Evolutionary conservation across 345 rosid species (phyloP).

Genomic region (Camelina hispida): DNA sequence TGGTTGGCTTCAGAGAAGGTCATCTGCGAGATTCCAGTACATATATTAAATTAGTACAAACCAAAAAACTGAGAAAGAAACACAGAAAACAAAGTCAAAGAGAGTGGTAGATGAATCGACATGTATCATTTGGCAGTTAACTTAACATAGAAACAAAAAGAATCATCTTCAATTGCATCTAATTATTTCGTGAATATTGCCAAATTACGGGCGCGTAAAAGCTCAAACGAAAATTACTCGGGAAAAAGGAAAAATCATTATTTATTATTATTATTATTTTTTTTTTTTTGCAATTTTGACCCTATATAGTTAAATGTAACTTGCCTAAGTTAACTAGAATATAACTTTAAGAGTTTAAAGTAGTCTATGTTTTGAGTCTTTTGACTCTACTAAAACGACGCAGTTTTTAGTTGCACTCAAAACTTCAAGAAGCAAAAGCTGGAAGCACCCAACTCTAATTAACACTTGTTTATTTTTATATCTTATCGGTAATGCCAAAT

Average conservation of each 20-base stretch:
- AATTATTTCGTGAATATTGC: conserved; percentile 12
- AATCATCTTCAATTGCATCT: conserved; percentile 6
- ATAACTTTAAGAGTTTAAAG: too few species aligned
- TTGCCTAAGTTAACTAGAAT: neutral
- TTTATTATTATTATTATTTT: too few species aligned
- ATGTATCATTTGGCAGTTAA: conserved; percentile 35
- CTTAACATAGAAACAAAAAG: conserved; percentile 29
- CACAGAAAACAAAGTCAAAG: neutral
- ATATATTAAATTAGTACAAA: conserved; percentile 34
- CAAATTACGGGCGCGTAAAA: neutral
- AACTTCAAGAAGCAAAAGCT: conserved; percentile 1
- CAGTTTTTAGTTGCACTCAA: neutral
- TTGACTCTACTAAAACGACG: too few species aligned
- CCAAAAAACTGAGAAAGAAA: neutral
- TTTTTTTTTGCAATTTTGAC: too few species aligned
- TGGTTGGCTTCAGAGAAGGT: conserved; percentile 40
- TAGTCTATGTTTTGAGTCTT: too few species aligned
- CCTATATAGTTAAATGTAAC: neutral
- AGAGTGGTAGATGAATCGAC: neutral
- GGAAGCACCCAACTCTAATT: neutral
- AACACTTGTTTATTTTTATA: neutral
- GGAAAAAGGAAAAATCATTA: neutral
- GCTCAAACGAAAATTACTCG: neutral
- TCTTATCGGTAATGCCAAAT: conserved; percentile 7
- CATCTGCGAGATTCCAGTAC: conserved; percentile 33